Evolutionary conservation across 768 basidiomycete genomes (phyloP).

Genomic region (Rhodotorula paludigena): DNA sequence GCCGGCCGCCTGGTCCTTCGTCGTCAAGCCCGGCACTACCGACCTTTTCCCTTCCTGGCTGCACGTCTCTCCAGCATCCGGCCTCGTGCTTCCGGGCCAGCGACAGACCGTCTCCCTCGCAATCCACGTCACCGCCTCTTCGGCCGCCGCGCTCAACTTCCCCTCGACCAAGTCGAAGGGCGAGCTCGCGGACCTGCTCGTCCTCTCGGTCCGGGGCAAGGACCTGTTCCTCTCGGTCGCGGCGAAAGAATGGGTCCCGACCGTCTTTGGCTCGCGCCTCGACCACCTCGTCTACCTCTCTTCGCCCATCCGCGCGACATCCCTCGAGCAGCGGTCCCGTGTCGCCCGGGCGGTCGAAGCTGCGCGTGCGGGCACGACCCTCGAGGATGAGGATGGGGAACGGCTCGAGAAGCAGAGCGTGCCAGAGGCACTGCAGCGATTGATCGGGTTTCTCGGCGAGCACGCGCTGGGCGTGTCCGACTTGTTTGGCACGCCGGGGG

Average conservation of each 20-base stretch:
- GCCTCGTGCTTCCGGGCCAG: slow-evolving; percentile 21
- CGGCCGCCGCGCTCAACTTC: slow-evolving; percentile 13
- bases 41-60: slow-evolving; percentile 28
- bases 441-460: slow-evolving; percentile 26
- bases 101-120: slow-evolving; percentile 16
- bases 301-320: slow-evolving; percentile 8
- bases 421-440: slow-evolving; percentile 8
- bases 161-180: not conserved
- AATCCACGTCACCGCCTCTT: slow-evolving; percentile 6
- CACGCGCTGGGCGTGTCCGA: slow-evolving; percentile 11
- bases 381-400: not conserved
- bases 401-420: not conserved
- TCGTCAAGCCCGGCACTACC: slow-evolving; percentile 5
- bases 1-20: slow-evolving; percentile 27
- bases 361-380: not conserved
- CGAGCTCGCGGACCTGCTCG: slow-evolving; percentile 21
- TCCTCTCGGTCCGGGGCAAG: slow-evolving; percentile 23
- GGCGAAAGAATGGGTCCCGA: slow-evolving; percentile 8
- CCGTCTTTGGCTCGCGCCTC: slow-evolving; percentile 22
- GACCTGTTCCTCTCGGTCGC: slow-evolving; percentile 35
- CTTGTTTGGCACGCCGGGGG: slow-evolving; percentile 19
- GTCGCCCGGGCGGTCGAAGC: not conserved
- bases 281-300: slow-evolving; percentile 6
- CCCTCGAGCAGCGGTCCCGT: not conserved
- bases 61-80: slow-evolving; percentile 6